Percentiles rank a stretch among this genome's conserved stretches.
Evolutionary conservation across 2,329 filamentous ascomycete genomes (phyloP).

Genomic region (Fusarium sp.): DNA sequence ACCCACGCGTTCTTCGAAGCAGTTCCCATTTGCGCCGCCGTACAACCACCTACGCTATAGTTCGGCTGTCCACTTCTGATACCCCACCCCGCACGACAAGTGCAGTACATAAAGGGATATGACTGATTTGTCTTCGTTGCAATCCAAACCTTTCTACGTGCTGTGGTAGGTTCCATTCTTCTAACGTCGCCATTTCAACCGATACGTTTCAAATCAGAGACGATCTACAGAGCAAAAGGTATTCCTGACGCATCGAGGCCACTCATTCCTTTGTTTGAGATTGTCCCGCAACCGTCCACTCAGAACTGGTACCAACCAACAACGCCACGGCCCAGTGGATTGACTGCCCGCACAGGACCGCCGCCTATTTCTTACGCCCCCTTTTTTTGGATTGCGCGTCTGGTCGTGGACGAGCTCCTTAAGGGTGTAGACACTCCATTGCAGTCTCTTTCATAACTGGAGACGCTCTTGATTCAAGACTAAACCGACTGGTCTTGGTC

Average conservation of each 20-base stretch:
- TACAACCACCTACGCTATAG: slow-evolving; percentile 17
- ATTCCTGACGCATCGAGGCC: slow-evolving; percentile 21
- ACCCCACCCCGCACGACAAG: slow-evolving; percentile 31
- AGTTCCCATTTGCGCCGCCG: not conserved
- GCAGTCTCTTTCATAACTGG: slow-evolving; percentile 14
- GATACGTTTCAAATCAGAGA: not conserved
- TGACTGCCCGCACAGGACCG: slow-evolving; percentile 27
- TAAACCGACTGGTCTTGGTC: slow-evolving; percentile 17
- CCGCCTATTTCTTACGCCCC: slow-evolving; percentile 27
- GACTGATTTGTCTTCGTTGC: slow-evolving; percentile 17
- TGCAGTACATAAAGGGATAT: slow-evolving; percentile 8
- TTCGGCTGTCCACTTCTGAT: slow-evolving; percentile 17
- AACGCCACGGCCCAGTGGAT: slow-evolving; percentile 31
- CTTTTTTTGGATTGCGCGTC: slow-evolving; percentile 29
- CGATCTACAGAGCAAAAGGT: not conserved
- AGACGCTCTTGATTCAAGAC: slow-evolving; percentile 8
- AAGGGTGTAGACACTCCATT: not conserved
- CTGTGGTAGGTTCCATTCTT: slow-evolving; percentile 4
- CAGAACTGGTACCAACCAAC: slow-evolving; percentile 27
- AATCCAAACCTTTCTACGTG: slow-evolving; percentile 1
- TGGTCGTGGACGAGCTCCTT: slow-evolving; percentile 8
- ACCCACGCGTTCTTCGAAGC: not conserved
- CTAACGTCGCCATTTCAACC: not conserved
- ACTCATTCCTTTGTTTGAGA: slow-evolving; percentile 30
- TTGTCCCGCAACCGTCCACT: slow-evolving; percentile 39